These are phyloP conservation scores for Gyrodon tennesseensis DNA, from an alignment of 1,284 basidiomycete genomes.

Conservation along the genomic window DNA sequence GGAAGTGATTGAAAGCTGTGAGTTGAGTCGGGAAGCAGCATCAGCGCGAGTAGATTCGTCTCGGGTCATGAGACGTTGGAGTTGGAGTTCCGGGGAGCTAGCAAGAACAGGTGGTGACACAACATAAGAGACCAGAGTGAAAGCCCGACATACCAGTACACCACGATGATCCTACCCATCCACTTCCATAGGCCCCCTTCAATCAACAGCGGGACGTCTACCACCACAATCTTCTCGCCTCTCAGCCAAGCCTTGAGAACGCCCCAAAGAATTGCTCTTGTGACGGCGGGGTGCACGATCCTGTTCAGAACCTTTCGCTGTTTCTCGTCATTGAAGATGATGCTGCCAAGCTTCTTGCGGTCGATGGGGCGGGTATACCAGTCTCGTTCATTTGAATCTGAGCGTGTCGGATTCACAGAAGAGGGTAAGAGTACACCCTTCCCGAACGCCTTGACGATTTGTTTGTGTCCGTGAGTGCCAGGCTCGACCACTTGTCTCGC, in stretches of 20 bases:
- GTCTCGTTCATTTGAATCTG: constrained; percentile 6
- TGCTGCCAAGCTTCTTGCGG: constrained; percentile 78
- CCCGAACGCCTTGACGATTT: constrained; percentile 76
- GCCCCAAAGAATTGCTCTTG: constrained; percentile 69
- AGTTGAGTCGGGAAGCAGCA: constrained; percentile 71
- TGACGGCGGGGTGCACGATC: constrained; percentile 90
- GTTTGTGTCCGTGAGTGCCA: constrained; percentile 70
- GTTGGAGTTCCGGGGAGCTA: constrained; percentile 74
- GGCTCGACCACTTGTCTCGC: constrained; percentile 88
- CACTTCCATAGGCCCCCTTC: constrained; percentile 87
- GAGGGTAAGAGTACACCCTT: constrained; percentile 57
- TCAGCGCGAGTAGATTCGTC: constrained; percentile 61
- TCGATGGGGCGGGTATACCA: constrained; percentile 72
- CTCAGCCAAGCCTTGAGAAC: constrained; percentile 73
- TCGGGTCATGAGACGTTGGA: constrained; percentile 74
- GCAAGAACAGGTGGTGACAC: background rate
- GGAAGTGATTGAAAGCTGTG: constrained; percentile 77
- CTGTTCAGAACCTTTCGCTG: constrained; percentile 76
- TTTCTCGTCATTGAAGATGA: constrained; percentile 79
- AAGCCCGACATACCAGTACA: constrained; percentile 70
- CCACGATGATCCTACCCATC: constrained; percentile 83
- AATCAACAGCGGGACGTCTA: constrained; percentile 94
- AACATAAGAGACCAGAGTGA: background rate
- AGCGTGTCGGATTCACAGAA: background rate
- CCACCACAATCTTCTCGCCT: constrained; percentile 69